These are phyloP conservation scores for Trichomonas gallinae DNA, from an alignment of 208 protist genomes.

Conservation along the genomic window DNA sequence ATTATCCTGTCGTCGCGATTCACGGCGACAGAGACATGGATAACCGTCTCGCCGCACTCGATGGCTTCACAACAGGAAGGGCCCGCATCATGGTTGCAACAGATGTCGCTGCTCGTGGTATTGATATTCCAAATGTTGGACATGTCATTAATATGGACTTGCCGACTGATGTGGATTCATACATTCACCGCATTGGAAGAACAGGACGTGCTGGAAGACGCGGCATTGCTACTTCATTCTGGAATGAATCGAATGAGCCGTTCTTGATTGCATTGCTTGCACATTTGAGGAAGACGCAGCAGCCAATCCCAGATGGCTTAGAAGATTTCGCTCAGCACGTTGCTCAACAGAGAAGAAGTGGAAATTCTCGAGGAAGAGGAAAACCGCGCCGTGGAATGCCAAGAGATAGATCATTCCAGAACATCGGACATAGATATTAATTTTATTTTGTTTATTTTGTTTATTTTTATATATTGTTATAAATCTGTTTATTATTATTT, in stretches of 20 bases:
- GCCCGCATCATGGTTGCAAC: conserved; percentile 80
- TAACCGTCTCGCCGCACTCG: conserved; percentile 58
- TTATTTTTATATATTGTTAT: not conserved
- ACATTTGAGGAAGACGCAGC: not conserved
- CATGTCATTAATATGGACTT: conserved; percentile 93
- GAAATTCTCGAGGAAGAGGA: not conserved
- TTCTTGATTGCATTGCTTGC: not conserved
- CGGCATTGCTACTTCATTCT: not conserved
- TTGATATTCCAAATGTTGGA: conserved; percentile 88
- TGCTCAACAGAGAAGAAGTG: not conserved
- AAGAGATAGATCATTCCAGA: not conserved
- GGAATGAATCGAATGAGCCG: not conserved
- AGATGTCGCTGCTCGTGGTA: conserved; percentile 83
- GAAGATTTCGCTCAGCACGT: not conserved
- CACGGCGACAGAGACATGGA: conserved; percentile 69
- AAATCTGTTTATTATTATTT: not conserved
- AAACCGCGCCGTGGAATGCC: not conserved
- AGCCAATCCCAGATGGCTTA: not conserved
- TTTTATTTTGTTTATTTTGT: not conserved
- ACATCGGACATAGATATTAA: not conserved
- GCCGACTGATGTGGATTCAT: conserved; percentile 91
- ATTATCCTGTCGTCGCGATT: conserved; percentile 67
- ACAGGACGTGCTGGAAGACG: conserved; percentile 80
- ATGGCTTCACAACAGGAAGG: conserved; percentile 60
- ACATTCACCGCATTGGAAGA: conserved; percentile 97